Evolutionary conservation across 768 basidiomycete species (phyloP), one percentile per base, ranked within the genome.

Genomic region (Auricularia heimuer): DNA sequence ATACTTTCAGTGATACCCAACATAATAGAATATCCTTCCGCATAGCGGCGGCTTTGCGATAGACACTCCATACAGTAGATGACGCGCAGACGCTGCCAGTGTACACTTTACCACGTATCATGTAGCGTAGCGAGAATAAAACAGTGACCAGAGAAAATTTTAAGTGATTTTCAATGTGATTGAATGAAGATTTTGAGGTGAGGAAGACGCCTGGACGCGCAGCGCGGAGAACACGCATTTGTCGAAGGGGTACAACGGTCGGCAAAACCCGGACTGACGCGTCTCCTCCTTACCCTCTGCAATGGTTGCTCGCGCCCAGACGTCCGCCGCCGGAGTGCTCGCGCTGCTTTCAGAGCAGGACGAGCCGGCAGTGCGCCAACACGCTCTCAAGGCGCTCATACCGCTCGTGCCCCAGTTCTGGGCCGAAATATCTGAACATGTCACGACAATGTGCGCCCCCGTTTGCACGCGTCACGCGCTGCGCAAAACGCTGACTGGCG

Each of bases 381-480:
- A 97, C 81, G 97, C 97, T 29, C 85, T 99, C 70, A 84, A 85
- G 62, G 83, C 88, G 56, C 82, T 99, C 63, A 89, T 86, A 71
- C 78, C 84, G 16, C 83, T 98, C 56, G 93, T 98, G 6, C 86
- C 94, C 45, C 88, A 91, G 70, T 98, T 98, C 76, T 99, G 97
- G 97, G 89, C 96, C 60, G 97, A 99, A 81, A 96, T 98, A 71
- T 94, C 93, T 70, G 97, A 99, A 76, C 86, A 91, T 73, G 88
- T 98, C 70, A 84, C 89, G 39, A 78, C 86, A 66, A 94, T 98
- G 95, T 92, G 74, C 70, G 92, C 68, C 2, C 29, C 29, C 34
- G 63, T 63, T 65, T 64, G 11, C 29, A 36, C 14, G 34, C 8
- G 35, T 58, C 44, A 35, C 33, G 60, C n/a, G 61, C 4, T 14